Percentiles rank a stretch among this genome's conserved stretches.
Evolutionary conservation across 495 filamentous ascomycete species (phyloP).

Genomic region (Durotheca rogersii): DNA sequence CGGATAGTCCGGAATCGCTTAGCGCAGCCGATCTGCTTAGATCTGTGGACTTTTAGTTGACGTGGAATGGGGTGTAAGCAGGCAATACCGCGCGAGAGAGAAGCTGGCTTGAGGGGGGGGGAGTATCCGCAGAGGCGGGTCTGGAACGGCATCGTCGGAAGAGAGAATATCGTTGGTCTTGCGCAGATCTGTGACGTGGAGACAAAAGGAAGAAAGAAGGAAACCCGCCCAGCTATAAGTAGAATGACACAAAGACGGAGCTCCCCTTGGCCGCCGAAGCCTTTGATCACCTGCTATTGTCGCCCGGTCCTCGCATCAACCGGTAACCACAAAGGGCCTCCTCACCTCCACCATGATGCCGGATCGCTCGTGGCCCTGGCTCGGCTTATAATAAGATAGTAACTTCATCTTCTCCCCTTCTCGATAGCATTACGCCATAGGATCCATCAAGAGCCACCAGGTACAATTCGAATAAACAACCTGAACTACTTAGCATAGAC

Average conservation of each 20-base stretch:
- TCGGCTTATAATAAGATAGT: not conserved
- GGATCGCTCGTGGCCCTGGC: not conserved
- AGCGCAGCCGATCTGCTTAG: slow-evolving; percentile 3
- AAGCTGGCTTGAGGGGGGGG: too few species aligned
- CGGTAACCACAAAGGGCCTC: not conserved
- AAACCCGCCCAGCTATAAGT: slow-evolving; percentile 28
- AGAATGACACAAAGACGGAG: not conserved
- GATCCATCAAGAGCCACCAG: too few species aligned
- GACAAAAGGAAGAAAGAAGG: too few species aligned
- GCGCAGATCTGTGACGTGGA: slow-evolving; percentile 21
- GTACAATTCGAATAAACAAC: too few species aligned
- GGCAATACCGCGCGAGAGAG: too few species aligned
- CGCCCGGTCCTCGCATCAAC: slow-evolving; percentile 3
- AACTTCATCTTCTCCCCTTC: not conserved
- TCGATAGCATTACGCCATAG: too few species aligned
- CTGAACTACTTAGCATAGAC: too few species aligned
- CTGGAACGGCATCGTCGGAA: slow-evolving; percentile 22
- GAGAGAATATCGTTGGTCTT: slow-evolving; percentile 13
- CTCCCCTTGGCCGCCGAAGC: not conserved
- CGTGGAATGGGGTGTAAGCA: not conserved
- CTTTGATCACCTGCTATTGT: not conserved
- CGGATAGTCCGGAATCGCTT: slow-evolving; percentile 12
- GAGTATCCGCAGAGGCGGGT: too few species aligned
- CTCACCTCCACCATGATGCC: not conserved
- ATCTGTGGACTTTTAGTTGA: slow-evolving; percentile 12